Base-by-base conservation (phyloP, 2,329 filamentous ascomycete genomes). In the Penicillium carneum region DNA sequence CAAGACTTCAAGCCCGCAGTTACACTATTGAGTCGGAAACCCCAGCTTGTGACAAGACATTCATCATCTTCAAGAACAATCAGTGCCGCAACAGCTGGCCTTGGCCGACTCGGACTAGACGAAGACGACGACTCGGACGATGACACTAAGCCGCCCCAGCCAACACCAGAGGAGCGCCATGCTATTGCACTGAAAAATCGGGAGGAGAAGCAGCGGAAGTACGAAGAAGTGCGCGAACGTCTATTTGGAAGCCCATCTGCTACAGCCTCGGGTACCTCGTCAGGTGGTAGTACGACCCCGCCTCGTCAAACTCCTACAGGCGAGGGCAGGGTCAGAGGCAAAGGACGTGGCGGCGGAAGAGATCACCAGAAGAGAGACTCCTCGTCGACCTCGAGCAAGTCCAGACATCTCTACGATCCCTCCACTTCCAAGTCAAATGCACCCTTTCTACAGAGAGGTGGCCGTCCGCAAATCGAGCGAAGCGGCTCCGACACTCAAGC, bases 171-270 rank as follows among this genome's bases (percentile, higher is more conserved):
- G 70, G 90, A 97, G 80, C 86, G 93, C 36, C 88, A 90, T 63
- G 86, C 88, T 26, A 90, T 90, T 72, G 91, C 93, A 55, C 87
- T 92, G 74, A 84, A 86, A 50, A 92, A 96, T 69, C 86, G 88
- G 10, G 93, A 96, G 73, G 93, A 96, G 80, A 97, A 95, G 81
- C 91, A 96, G 80, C 88, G 88, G 59, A 90, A 90, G 63, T 97
- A 97, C 75, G 91, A 96, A 63, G 93, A 97, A 80, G 91, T 89
- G 6, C 86, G 94, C 33, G 92, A 94, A 70, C 90, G 93, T 74
- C 89, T 97, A 57, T 94, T 97, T 76, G 93, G 93, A 20, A 87
- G 86, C 23, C 71, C 74, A 5, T 71, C 72, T 6, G 74, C 72
- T 8, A 74, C 72, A 18, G 76, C 69, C 4, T 81, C 88, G 0